These are phyloP conservation scores for Spirogloea muscicola DNA, from an alignment of 139 green algal species.

Conservation along the genomic window DNA sequence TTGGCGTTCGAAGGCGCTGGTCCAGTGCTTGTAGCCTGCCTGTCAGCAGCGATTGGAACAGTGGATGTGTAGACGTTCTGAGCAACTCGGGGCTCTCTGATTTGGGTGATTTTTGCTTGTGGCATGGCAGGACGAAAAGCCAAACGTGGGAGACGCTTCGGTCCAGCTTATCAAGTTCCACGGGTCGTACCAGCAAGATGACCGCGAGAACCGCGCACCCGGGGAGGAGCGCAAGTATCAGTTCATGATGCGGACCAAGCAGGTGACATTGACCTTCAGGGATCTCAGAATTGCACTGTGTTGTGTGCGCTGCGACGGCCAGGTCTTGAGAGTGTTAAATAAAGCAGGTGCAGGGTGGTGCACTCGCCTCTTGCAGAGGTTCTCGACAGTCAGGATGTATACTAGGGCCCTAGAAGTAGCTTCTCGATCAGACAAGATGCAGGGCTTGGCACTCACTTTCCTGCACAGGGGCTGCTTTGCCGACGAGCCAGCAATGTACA, in stretches of 20 bases:
- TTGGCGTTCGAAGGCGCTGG: too few species aligned
- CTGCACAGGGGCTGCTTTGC: not conserved
- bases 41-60: too few species aligned
- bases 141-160: constrained; percentile 18
- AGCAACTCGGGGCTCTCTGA: too few species aligned
- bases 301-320: not conserved
- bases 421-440: not conserved
- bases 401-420: not conserved
- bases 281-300: not conserved
- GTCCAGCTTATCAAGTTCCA: constrained; percentile 99
- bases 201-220: constrained; percentile 90
- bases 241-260: constrained; percentile 99
- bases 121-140: constrained; percentile 3
- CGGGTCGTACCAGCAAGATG: constrained; percentile 93
- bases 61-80: too few species aligned
- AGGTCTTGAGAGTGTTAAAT: not conserved
- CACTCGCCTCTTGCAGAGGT: not conserved
- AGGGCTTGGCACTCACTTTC: not conserved
- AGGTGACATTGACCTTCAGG: constrained; percentile 30
- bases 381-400: not conserved
- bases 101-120: too few species aligned
- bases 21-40: too few species aligned
- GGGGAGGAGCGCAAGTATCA: constrained; percentile 92
- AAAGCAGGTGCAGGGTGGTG: not conserved
- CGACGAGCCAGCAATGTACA: not conserved